phyloP scores from a whole-genome alignment of 176 grass and related monocot species.

The Lolium multiflorum region DNA sequence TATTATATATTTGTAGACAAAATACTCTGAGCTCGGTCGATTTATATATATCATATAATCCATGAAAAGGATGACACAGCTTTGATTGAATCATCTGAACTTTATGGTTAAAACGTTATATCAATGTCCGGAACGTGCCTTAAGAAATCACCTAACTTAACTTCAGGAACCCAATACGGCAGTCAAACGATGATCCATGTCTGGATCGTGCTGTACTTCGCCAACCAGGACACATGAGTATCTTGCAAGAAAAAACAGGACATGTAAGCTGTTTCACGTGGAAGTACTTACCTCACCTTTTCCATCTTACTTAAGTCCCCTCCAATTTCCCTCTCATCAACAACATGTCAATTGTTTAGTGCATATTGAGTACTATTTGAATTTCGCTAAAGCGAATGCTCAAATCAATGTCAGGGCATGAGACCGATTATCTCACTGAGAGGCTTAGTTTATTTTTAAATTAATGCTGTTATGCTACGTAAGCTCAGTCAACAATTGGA shows the following conservation, averaged over 20 bases:
- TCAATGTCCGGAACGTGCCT: neutral
- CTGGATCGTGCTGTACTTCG: constrained; percentile 12
- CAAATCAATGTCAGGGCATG: neutral
- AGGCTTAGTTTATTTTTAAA: no score
- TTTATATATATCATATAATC: neutral
- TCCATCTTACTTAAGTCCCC: neutral
- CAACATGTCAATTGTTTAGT: neutral
- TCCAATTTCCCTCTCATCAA: neutral
- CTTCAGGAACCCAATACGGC: constrained; percentile 17
- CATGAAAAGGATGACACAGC: neutral
- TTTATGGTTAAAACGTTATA: constrained; percentile 33
- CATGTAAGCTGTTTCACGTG: neutral
- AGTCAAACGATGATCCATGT: constrained; percentile 21
- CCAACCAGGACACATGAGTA: neutral
- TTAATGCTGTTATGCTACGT: neutral
- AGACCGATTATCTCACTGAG: neutral
- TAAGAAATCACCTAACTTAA: no score
- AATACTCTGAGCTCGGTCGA: no score
- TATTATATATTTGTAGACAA: no score
- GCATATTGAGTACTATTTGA: neutral
- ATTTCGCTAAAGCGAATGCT: neutral
- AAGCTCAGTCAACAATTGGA: neutral
- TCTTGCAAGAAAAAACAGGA: constrained; percentile 10
- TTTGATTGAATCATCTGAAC: constrained; percentile 2
- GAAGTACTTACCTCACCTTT: neutral